Base-by-base conservation (phyloP, 139 green algal genomes). In the Tetradesmus obliquus region DNA sequence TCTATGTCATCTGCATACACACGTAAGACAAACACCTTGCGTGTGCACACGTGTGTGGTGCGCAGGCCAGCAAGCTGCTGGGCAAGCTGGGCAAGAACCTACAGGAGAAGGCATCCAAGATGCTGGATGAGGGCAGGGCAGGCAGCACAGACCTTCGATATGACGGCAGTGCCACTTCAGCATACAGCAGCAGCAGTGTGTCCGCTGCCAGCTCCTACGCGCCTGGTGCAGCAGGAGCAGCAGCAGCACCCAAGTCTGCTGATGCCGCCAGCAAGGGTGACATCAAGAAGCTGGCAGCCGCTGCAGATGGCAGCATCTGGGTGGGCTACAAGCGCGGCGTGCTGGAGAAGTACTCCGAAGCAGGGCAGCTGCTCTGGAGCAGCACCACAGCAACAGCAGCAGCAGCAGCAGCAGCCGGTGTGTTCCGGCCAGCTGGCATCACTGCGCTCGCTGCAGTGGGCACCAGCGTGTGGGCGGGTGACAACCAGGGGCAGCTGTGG, bases 301-400 rank as follows among this genome's bases (percentile, higher is more conserved):
- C 87, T 1, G 71, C 91, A 53, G 94, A 96, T 72, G 76, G 93
- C 91, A 84, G 82, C 55, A 93, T 98, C 86, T 95, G 91, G 86
- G 92, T 97, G 24, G 93, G 32, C 0, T 97, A 97, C 92, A 94
- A 94, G 62, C 20, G 79, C 19, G 96, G 96, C 6, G 58, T 86
- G 54, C 80, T 98, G 58, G 95, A 97, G 81, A 83, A 91, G 20
- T 98, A 96, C 92, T 95, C 86, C 2, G 89, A 94, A 53, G 55
- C 86, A 12, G 95, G 95, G 24, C 89, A 93, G 94, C 92, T 96
- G 17, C 71, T 95, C 32, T 91, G 85, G 91, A 79, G 90, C 84
- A 90, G 53, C 20, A 7, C 4, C 15, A 90, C 57, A 58, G 55
- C 55, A 80, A 19, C 57, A 45, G 6, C 55, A 62, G 69, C 62